phyloP scores from a whole-genome alignment of 225 moss, liverwort and hornwort genomes.

The Polytrichum formosum region DNA sequence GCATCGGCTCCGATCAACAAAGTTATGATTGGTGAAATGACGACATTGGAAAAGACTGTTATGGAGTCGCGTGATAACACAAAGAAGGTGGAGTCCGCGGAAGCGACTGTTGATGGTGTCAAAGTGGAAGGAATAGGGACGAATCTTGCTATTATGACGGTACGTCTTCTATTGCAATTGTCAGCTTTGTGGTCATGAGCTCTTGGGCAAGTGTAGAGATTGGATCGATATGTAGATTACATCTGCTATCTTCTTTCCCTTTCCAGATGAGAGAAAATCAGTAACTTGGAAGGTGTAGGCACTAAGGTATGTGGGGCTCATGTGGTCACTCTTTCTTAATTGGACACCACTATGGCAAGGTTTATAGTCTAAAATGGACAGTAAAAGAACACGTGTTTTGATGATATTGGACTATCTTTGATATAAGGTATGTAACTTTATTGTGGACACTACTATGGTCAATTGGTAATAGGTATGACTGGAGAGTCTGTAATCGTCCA shows the following conservation, averaged over 20 bases:
- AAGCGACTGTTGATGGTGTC: slow-evolving; percentile 79
- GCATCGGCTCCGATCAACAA: slow-evolving; percentile 64
- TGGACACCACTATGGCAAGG: too few species aligned
- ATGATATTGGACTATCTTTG: too few species aligned
- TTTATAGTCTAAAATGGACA: too few species aligned
- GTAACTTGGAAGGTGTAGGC: not conserved
- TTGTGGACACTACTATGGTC: not conserved
- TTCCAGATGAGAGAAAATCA: too few species aligned
- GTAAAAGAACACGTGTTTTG: too few species aligned
- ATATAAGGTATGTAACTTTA: too few species aligned
- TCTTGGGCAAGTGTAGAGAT: not conserved
- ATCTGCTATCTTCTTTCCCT: too few species aligned
- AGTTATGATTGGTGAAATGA: slow-evolving; percentile 65
- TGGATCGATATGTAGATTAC: not conserved
- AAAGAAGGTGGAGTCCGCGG: slow-evolving; percentile 70
- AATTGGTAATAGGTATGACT: too few species aligned
- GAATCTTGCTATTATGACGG: slow-evolving; percentile 84
- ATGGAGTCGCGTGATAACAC: slow-evolving; percentile 68
- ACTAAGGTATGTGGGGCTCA: not conserved
- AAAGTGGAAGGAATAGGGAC: slow-evolving; percentile 93
- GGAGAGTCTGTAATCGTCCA: too few species aligned
- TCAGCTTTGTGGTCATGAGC: not conserved
- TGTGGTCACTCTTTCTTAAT: too few species aligned
- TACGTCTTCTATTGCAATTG: slow-evolving; percentile 12
- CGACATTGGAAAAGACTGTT: slow-evolving; percentile 71